Conservation (phyloP, 768 basidiomycete species). For the Serpula lacrymans region DNA sequence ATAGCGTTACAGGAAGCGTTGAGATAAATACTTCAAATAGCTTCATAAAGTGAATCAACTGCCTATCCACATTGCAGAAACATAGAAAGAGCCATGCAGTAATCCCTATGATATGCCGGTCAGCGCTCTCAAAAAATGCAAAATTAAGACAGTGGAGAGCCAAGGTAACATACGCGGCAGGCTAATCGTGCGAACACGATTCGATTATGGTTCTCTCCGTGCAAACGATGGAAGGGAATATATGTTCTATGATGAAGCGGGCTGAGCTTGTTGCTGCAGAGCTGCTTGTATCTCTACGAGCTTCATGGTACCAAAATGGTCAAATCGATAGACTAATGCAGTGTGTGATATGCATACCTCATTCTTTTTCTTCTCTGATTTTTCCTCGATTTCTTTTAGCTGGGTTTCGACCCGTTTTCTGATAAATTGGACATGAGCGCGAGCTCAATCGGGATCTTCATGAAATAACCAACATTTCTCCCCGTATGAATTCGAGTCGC, state of each 20-base stretch:
- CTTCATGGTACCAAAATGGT: slow-evolving; percentile 33
- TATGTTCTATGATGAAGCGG: neutral
- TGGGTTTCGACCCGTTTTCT: slow-evolving; percentile 81
- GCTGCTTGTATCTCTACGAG: slow-evolving; percentile 65
- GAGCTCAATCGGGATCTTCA: neutral
- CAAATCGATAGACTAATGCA: neutral
- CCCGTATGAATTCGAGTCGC: slow-evolving; percentile 81
- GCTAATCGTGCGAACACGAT: no score
- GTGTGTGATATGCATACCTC: slow-evolving; percentile 49
- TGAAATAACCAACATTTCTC: slow-evolving; percentile 70
- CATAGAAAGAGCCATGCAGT: no score
- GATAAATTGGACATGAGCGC: slow-evolving; percentile 8
- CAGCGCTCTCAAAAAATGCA: no score
- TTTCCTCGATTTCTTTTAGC: slow-evolving; percentile 73
- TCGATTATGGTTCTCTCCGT: no score
- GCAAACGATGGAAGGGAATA: no score
- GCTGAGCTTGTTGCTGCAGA: slow-evolving; percentile 39
- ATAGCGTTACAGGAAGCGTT: no score
- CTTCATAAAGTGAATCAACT: no score
- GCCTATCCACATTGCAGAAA: no score
- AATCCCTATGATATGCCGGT: no score
- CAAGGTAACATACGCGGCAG: no score
- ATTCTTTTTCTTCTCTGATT: slow-evolving; percentile 75
- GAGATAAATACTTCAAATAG: no score
- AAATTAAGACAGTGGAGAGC: no score